A percentile compares a stretch with the other conserved stretches of the same genome.
Evolutionary conservation across 192 early-diverging fungal genomes (phyloP).

Genomic region (Umbelopsis sp.): DNA sequence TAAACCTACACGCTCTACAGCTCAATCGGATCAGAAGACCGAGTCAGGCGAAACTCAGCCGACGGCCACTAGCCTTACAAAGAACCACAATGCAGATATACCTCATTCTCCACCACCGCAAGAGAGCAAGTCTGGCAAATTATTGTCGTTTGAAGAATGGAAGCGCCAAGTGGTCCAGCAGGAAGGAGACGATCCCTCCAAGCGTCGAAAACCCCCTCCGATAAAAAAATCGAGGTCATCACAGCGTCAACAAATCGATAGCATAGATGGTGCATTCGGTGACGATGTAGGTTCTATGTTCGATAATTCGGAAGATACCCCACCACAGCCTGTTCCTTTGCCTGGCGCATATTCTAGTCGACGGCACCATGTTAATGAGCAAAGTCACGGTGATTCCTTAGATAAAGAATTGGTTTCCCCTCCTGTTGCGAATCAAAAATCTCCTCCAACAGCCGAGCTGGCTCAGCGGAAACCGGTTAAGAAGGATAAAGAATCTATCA

Average conservation of each 20-base stretch:
- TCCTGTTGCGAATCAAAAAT: neutral
- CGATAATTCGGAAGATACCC: constrained; percentile 19
- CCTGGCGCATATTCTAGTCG: neutral
- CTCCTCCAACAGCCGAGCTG: neutral
- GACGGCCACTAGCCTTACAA: neutral
- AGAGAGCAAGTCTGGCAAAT: constrained; percentile 6
- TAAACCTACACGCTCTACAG: neutral
- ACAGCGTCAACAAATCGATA: constrained; percentile 27
- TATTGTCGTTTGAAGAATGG: constrained; percentile 46
- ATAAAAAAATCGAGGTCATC: neutral
- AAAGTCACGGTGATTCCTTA: neutral
- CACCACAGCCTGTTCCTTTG: neutral
- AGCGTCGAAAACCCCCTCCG: constrained; percentile 2
- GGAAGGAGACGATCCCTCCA: constrained; percentile 25
- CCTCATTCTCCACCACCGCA: neutral
- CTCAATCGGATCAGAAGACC: neutral
- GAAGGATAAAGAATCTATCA: constrained; percentile 3
- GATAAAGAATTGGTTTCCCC: neutral
- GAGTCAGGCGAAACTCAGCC: neutral
- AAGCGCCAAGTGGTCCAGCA: constrained; percentile 21
- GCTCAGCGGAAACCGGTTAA: neutral
- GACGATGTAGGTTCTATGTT: constrained; percentile 45
- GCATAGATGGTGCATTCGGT: constrained; percentile 40
- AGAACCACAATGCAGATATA: neutral
- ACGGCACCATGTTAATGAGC: neutral